Percentiles rank a stretch among this genome's conserved stretches.
Evolutionary conservation across 441 rosid species (phyloP).

Genomic region (Viola pubescens): DNA sequence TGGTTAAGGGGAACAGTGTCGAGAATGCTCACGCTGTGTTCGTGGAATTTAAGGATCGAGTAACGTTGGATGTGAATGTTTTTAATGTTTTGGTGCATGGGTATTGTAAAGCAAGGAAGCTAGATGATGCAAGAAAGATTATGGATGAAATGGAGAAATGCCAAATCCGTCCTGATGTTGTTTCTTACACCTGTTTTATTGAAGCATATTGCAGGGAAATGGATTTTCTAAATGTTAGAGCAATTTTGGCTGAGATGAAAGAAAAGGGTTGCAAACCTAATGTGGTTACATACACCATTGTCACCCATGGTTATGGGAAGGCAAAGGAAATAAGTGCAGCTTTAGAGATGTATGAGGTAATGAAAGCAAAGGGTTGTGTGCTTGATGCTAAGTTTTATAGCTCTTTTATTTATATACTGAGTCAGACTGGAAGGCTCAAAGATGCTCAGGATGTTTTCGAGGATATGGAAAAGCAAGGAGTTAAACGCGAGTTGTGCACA

Average conservation of each 20-base stretch:
- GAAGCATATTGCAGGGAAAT: constrained; percentile 51
- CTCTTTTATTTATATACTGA: constrained; percentile 50
- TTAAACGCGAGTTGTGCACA: constrained; percentile 34
- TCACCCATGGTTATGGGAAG: constrained; percentile 65
- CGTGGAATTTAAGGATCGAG: constrained; percentile 33
- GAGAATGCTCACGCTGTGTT: constrained; percentile 50
- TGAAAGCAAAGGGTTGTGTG: constrained; percentile 56
- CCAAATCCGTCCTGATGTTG: constrained; percentile 40
- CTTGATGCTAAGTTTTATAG: constrained; percentile 57
- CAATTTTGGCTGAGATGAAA: constrained; percentile 53
- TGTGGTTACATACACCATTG: constrained; percentile 48
- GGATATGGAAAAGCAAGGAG: constrained; percentile 67
- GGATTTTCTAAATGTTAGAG: constrained; percentile 56
- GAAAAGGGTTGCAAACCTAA: constrained; percentile 50
- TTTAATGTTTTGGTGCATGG: constrained; percentile 71
- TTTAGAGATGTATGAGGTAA: constrained; percentile 53
- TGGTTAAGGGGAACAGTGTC: constrained; percentile 55
- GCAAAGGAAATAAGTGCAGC: constrained; percentile 55
- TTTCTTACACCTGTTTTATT: constrained; percentile 58
- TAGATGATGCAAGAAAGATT: constrained; percentile 41
- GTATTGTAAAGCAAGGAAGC: constrained; percentile 55
- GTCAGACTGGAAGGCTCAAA: constrained; percentile 56
- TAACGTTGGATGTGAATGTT: constrained; percentile 26
- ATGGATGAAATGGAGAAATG: constrained; percentile 49
- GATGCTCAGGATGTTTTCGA: constrained; percentile 56